Conservation (phyloP, 305 asterid genomes). For the Fraxinus latifolia region DNA sequence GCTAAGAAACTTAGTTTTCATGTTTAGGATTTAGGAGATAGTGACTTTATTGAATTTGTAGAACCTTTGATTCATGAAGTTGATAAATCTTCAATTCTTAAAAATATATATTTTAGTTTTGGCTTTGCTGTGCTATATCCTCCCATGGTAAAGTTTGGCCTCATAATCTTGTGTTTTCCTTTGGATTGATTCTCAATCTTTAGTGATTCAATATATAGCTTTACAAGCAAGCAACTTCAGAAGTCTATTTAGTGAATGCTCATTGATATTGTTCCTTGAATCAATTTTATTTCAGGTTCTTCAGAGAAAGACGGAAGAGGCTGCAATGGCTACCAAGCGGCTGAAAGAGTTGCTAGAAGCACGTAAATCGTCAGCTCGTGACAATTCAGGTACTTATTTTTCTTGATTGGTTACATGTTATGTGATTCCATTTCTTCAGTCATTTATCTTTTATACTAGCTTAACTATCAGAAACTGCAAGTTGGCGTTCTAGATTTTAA, state of each 20-base stretch:
- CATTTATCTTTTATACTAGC: background rate
- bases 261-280: slow-evolving; percentile 10
- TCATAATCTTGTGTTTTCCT: background rate
- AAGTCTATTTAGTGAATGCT: background rate
- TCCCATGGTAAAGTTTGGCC: background rate
- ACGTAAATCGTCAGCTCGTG: slow-evolving; percentile 87
- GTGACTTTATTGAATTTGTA: background rate
- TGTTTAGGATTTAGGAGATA: background rate
- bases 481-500: background rate
- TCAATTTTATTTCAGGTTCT: slow-evolving; percentile 68
- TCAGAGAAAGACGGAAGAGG: slow-evolving; percentile 98
- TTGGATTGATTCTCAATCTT: background rate
- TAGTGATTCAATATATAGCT: background rate
- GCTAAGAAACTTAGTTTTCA: background rate
- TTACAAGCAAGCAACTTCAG: background rate
- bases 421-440: background rate
- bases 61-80: background rate
- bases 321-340: slow-evolving; percentile 99
- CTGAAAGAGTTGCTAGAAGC: slow-evolving; percentile 97
- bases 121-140: background rate
- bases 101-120: background rate
- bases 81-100: background rate
- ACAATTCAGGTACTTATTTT: slow-evolving; percentile 60
- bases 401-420: slow-evolving; percentile 1
- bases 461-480: background rate